Conservation (phyloP, 2,329 filamentous ascomycete species). For the Verticillium longisporum region DNA sequence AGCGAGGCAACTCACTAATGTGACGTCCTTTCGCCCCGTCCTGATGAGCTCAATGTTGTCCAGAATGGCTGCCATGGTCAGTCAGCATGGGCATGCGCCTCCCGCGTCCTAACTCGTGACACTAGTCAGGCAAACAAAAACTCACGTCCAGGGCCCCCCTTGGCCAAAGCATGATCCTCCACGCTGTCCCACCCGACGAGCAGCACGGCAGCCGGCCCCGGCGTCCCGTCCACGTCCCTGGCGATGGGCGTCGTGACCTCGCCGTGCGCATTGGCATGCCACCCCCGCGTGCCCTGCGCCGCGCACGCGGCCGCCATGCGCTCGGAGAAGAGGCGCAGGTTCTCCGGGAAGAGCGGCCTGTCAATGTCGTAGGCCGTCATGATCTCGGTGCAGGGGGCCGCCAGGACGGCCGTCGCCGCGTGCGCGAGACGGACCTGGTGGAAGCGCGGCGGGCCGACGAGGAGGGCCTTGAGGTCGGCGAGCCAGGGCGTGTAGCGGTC, state of each 20-base stretch:
- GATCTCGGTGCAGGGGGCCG: constrained; percentile 27
- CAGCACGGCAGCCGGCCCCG: constrained; percentile 22
- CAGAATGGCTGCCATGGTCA: constrained; percentile 21
- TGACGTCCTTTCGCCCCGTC: constrained; percentile 19
- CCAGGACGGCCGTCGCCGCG: constrained; percentile 10
- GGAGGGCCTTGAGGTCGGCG: constrained; percentile 24
- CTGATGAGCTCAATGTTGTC: constrained; percentile 25
- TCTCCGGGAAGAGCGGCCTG: constrained; percentile 9
- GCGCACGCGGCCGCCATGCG: constrained; percentile 18
- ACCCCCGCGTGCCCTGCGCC: constrained; percentile 18
- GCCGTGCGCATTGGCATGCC: constrained; percentile 23
- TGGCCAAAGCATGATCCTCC: constrained; percentile 24
- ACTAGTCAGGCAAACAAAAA: not conserved
- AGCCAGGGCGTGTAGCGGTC: constrained; percentile 32
- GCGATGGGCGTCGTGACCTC: constrained; percentile 22
- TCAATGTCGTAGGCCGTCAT: constrained; percentile 25
- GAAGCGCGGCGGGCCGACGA: constrained; percentile 15
- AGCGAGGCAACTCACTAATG: constrained; percentile 20
- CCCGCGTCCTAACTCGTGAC: not conserved
- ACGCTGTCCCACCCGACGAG: constrained; percentile 32
- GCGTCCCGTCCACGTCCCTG: constrained; percentile 16
- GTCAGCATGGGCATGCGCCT: no score
- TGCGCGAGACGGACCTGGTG: constrained; percentile 17
- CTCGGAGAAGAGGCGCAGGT: constrained; percentile 17
- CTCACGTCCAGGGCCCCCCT: constrained; percentile 15